These are phyloP conservation scores for Helotiales sp. DNA, from an alignment of 2,329 filamentous ascomycete species.

Conservation along the genomic window DNA sequence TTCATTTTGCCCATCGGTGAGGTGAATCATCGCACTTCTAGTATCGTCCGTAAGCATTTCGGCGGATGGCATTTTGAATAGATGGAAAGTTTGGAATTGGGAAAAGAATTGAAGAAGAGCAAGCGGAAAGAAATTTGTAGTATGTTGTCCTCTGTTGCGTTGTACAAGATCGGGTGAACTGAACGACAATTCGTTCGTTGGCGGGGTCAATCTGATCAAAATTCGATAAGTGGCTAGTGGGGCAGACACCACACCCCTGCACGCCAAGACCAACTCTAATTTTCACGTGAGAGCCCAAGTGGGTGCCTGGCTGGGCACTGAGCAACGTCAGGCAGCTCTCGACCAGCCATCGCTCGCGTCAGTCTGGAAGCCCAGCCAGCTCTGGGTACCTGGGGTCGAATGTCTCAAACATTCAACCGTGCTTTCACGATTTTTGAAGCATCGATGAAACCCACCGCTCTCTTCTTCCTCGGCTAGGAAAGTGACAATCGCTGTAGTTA, in stretches of 20 bases:
- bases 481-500: slow-evolving; percentile 22
- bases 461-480: slow-evolving; percentile 1
- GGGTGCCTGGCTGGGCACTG: background rate
- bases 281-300: background rate
- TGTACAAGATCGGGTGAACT: too few relatives aligned
- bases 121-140: background rate
- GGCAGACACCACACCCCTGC: background rate
- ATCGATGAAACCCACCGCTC: slow-evolving; percentile 36
- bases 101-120: background rate
- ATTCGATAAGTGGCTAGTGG: background rate
- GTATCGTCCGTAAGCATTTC: slow-evolving; percentile 54
- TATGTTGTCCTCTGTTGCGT: background rate
- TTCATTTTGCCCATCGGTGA: slow-evolving; percentile 18
- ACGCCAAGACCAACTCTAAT: background rate
- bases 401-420: slow-evolving; percentile 16
- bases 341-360: background rate
- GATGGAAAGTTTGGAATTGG: background rate
- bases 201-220: background rate
- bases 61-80: slow-evolving; percentile 39
- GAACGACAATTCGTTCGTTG: background rate
- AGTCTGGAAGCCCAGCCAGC: background rate
- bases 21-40: slow-evolving; percentile 48
- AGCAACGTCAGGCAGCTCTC: background rate
- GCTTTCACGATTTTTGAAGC: slow-evolving; percentile 21
- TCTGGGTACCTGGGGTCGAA: background rate